Conservation (phyloP, 495 filamentous ascomycete species). For the Lophiotrema nucula region DNA sequence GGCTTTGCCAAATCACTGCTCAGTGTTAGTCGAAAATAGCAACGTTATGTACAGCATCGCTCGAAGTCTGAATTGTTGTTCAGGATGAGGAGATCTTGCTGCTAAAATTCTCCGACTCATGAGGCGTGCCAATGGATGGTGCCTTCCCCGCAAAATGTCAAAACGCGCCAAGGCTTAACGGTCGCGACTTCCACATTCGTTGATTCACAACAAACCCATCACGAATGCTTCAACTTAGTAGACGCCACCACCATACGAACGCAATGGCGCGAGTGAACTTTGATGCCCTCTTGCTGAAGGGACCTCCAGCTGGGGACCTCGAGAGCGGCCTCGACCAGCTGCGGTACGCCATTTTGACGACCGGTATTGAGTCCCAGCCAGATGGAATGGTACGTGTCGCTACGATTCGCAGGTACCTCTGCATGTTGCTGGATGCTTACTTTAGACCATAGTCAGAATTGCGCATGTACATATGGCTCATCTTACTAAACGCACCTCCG, state of each 20-base stretch:
- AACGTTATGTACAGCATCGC: too few relatives aligned
- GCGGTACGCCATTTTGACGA: conserved; percentile 72
- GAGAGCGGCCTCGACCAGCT: conserved; percentile 67
- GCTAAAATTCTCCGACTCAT: too few relatives aligned
- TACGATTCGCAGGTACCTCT: background rate
- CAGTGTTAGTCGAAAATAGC: too few relatives aligned
- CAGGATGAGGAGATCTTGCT: too few relatives aligned
- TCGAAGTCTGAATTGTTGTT: too few relatives aligned
- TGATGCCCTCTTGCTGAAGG: conserved; percentile 53
- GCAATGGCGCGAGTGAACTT: too few relatives aligned
- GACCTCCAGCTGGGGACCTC: conserved; percentile 68
- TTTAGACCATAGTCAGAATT: conserved; percentile 75
- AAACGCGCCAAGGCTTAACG: background rate
- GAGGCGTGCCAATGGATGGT: too few relatives aligned
- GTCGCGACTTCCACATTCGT: background rate
- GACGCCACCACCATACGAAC: background rate
- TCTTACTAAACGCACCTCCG: conserved; percentile 81
- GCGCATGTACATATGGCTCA: conserved; percentile 93
- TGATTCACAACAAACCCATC: background rate
- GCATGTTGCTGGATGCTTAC: background rate
- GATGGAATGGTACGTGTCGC: conserved; percentile 78
- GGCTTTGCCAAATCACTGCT: too few relatives aligned
- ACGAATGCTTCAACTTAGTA: background rate
- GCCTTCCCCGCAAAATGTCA: too few relatives aligned
- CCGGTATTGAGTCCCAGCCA: conserved; percentile 74